Evolutionary conservation across 2,329 filamentous ascomycete species (phyloP), one percentile per base, ranked within the genome.

Genomic region (Alternaria sp.): DNA sequence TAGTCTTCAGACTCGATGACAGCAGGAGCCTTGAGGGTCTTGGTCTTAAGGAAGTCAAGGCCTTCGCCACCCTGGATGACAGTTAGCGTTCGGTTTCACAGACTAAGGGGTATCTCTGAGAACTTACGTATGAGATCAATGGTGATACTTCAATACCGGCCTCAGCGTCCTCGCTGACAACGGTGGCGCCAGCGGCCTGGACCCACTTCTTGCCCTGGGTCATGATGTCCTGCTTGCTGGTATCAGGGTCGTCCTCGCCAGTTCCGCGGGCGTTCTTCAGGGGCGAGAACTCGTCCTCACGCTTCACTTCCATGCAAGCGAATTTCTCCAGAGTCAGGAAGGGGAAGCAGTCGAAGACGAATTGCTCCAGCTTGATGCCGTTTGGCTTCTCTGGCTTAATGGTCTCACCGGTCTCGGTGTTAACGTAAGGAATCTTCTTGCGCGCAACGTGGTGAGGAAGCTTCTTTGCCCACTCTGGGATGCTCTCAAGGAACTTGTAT

Each of bases 291-390:
- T 99, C 95, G 70, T 99, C 95, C 83, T 97, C 94, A 63, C 95
- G 92, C 80, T 89, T 92, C 53, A 99, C 95, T 82, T 99, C 95
- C 82, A 98, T 90, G 80, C 90, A 96, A 24, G 94, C 95, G 75
- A 99, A 99, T 82, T 96, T 93, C 68, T 89, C 86, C 65, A 99
- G 88, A 18, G 89, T 83, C 53, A 96, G 84, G 84, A 94, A 87
- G 62, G 94, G 94, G 86, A 99, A 99, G 75, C 96, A 95, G 78
- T 99, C 95, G 77, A 99, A 99, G 62, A 99, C 94, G 73, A 98
- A 99, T 81, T 98, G 95, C 86, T 99, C 95, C 39, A 99, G 88
- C 86, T 99, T 99, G 86, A 99, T 94, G 69, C 95, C 95, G 76
- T 99, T 99, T 66, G 95, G 93, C 83, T 93, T 95, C 79, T 93